phyloP scores from a whole-genome alignment of 257 asterid genomes.

The Solanum lignicaule region DNA sequence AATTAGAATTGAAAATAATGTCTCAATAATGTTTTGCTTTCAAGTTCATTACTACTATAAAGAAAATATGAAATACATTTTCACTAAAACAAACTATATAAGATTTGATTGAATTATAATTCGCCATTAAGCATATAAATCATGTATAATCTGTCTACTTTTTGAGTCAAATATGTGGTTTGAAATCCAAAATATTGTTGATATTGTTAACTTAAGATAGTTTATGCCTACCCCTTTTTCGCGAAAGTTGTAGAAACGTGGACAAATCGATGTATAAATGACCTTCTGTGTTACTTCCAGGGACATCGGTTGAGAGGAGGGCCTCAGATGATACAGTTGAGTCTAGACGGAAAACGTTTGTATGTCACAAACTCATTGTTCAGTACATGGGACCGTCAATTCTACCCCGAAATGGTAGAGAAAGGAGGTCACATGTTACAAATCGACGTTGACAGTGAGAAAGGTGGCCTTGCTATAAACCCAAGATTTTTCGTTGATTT shows the following conservation, averaged over 20 bases:
- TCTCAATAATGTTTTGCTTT: not conserved
- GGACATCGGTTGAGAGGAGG: slow-evolving; percentile 83
- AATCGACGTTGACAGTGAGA: slow-evolving; percentile 60
- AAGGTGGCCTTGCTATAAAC: slow-evolving; percentile 77
- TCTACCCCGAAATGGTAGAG: slow-evolving; percentile 72
- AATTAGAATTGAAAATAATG: not conserved
- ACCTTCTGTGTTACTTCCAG: slow-evolving; percentile 7
- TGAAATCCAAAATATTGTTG: not conserved
- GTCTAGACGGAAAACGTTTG: slow-evolving; percentile 83
- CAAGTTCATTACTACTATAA: not conserved
- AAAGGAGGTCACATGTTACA: slow-evolving; percentile 81
- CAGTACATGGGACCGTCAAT: slow-evolving; percentile 88
- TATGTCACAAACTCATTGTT: slow-evolving; percentile 82
- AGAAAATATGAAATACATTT: too few species aligned
- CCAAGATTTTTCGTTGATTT: slow-evolving; percentile 71
- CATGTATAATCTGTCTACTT: not conserved
- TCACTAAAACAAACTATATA: not conserved
- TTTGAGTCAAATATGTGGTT: not conserved
- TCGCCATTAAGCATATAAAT: not conserved
- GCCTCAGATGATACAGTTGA: slow-evolving; percentile 97
- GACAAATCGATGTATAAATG: not conserved
- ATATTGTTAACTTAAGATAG: not conserved
- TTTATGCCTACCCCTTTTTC: not conserved
- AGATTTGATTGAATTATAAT: not conserved
- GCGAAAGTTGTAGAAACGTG: too few species aligned